Base-by-base conservation (phyloP, 2,329 filamentous ascomycete genomes). In the Lithohypha guttulata region DNA sequence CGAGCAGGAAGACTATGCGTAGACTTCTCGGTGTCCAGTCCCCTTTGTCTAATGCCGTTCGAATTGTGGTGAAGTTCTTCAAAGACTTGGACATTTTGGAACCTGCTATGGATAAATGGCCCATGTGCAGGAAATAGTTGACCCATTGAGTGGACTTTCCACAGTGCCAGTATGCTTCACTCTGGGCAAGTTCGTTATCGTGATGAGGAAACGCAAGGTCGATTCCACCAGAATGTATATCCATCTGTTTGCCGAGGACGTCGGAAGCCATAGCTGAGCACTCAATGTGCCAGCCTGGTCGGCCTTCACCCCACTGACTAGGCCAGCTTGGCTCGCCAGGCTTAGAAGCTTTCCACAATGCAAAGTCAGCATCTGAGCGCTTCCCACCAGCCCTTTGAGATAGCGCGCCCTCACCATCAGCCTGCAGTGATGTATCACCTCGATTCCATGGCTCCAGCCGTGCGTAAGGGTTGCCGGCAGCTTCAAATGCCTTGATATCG, bases 271-370 rank as follows among this genome's bases (percentile, higher is more conserved):
- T 95, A 11, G 86, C 86, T 1, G 81, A 87, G 75, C 89, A 95
- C 64, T 95, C 87, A 54, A 95, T 95, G 56, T 95, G 89, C 89
- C 89, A 96, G 13, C 89, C 89, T 1, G 89, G 89, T 30, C 89
- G 71, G 3, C 87, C 87, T 41, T 78, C 70, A 3, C 89, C 86
- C 87, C 89, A 96, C 3, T 78, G 77, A 51, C 82, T 91, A 4
- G 77, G 70, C 89, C 89, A 96, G 49, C 76, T 82, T 0, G 89
- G 89, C 67, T 96, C 89, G 29, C 89, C 89, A 10, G 84, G 76
- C 63, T 93, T 95, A 1, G 81, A 87, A 39, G 80, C 78, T 59
- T 96, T 96, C 87, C 86, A 95, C 2, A 96, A 66, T 1, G 86
- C 87, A 61, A 96, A 96, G 54, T 96, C 87, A 5, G 81, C 79